phyloP scores from a whole-genome alignment of 2,329 filamentous ascomycete genomes.

The Graphilbum ipis-grandicollis region DNA sequence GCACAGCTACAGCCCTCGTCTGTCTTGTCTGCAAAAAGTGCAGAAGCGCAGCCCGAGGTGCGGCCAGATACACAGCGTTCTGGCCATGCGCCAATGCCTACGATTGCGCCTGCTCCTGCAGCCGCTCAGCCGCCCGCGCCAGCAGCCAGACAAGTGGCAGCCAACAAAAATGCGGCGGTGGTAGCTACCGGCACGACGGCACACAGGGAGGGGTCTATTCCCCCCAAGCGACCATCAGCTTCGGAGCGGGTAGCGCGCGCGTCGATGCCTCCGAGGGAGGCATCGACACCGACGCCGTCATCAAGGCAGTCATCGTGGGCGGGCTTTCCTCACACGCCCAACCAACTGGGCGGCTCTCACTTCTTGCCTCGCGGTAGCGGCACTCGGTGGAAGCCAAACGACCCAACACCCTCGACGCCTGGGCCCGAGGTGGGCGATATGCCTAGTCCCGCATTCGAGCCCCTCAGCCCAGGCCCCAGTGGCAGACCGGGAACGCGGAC shows the following conservation, averaged over 20 bases:
- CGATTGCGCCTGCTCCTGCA: no score
- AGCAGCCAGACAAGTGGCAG: no score
- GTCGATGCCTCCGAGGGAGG: background rate
- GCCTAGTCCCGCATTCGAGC: slow-evolving; percentile 38
- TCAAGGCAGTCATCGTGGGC: slow-evolving; percentile 2
- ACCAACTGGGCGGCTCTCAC: background rate
- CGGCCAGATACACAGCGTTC: no score
- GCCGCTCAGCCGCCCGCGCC: no score
- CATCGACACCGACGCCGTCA: slow-evolving; percentile 6
- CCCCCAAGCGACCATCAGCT: background rate
- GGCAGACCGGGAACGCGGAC: background rate
- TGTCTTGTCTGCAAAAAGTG: background rate
- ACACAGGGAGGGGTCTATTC: no score
- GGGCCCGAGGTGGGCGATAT: slow-evolving; percentile 20
- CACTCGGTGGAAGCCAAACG: slow-evolving; percentile 39
- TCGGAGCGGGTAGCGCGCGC: slow-evolving; percentile 4
- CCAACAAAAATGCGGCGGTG: no score
- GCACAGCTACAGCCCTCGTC: background rate
- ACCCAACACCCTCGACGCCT: slow-evolving; percentile 41
- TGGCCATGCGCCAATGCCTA: no score
- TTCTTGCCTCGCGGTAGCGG: slow-evolving; percentile 18
- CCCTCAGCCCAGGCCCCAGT: slow-evolving; percentile 32
- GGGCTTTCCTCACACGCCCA: slow-evolving; percentile 4
- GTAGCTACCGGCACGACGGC: no score
- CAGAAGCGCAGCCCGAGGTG: background rate